These are phyloP conservation scores for Arthrinium puccinioides DNA, from an alignment of 2,329 filamentous ascomycete species.

Conservation along the genomic window DNA sequence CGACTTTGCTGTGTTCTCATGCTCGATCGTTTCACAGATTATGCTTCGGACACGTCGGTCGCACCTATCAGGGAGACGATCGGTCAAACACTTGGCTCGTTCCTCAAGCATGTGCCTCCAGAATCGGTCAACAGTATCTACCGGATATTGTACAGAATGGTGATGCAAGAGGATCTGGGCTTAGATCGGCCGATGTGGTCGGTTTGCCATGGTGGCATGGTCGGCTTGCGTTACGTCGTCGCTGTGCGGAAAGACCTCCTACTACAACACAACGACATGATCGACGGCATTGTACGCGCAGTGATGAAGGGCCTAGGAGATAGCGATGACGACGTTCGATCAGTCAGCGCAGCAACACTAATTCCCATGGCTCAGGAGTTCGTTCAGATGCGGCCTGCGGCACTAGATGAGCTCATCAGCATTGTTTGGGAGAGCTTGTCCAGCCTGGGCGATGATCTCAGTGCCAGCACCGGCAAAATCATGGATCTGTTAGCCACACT, in stretches of 20 bases:
- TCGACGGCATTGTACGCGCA: slow-evolving; percentile 85
- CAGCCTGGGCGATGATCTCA: slow-evolving; percentile 93
- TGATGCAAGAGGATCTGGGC: slow-evolving; percentile 80
- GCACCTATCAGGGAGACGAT: slow-evolving; percentile 94
- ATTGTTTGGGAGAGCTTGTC: slow-evolving; percentile 98
- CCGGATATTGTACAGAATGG: slow-evolving; percentile 75
- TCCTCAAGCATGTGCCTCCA: slow-evolving; percentile 75
- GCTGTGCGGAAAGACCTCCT: slow-evolving; percentile 90
- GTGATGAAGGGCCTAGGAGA: slow-evolving; percentile 95
- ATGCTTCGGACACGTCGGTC: slow-evolving; percentile 94
- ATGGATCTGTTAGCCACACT: slow-evolving; percentile 97
- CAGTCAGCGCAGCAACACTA: slow-evolving; percentile 93
- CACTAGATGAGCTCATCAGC: slow-evolving; percentile 75
- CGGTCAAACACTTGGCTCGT: slow-evolving; percentile 85
- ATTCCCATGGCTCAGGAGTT: slow-evolving; percentile 96
- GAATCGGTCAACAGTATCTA: slow-evolving; percentile 80
- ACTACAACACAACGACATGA: slow-evolving; percentile 72
- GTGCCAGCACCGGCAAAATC: slow-evolving; percentile 93
- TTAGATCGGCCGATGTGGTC: slow-evolving; percentile 78
- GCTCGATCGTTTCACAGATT: slow-evolving; percentile 95
- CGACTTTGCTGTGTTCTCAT: slow-evolving; percentile 93
- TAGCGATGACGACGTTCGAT: slow-evolving; percentile 88
- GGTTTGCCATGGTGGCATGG: slow-evolving; percentile 96
- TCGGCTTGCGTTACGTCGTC: slow-evolving; percentile 88
- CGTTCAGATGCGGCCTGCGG: slow-evolving; percentile 71